Conservation (phyloP, 768 basidiomycete genomes). For the Tricholoma furcatifolium region DNA sequence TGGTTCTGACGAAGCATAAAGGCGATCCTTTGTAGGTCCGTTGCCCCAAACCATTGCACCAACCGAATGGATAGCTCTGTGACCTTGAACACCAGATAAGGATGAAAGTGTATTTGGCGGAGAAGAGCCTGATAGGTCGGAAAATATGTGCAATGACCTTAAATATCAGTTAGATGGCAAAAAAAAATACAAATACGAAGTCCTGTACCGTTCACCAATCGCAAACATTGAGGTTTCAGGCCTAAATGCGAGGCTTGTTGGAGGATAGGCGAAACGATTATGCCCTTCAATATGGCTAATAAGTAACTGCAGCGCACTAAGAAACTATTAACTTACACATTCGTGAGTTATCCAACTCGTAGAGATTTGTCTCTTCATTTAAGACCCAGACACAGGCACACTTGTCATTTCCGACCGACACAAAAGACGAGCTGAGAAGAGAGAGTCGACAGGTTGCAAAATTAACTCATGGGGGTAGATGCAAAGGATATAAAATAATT, state of each 20-base stretch:
- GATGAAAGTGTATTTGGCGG: constrained; percentile 10
- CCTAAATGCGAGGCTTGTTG: constrained; percentile 46
- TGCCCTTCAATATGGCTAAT: constrained; percentile 12
- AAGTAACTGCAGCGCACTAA: not conserved
- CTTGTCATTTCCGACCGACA: constrained; percentile 49
- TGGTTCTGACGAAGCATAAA: constrained; percentile 63
- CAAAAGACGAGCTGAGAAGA: constrained; percentile 35
- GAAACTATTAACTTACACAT: not conserved
- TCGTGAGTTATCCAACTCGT: constrained; percentile 5
- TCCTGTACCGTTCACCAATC: constrained; percentile 36
- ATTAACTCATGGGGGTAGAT: not conserved
- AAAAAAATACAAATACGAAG: not conserved
- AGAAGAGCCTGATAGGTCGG: constrained; percentile 5
- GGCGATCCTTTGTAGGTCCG: constrained; percentile 30
- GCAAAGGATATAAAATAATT: constrained; percentile 10
- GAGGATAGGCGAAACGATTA: constrained; percentile 22
- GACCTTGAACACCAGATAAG: constrained; percentile 16
- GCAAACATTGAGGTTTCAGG: constrained; percentile 40
- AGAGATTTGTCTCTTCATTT: constrained; percentile 16
- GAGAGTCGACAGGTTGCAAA: not conserved
- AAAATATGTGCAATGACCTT: constrained; percentile 21
- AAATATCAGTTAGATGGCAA: not conserved
- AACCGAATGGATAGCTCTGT: constrained; percentile 21
- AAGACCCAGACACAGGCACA: constrained; percentile 41
- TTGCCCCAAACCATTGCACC: constrained; percentile 57